Evolutionary conservation across 1,139 yeast genomes (phyloP), one percentile per base, ranked within the genome.

Genomic region (Magnusiomyces tetraspermus): DNA sequence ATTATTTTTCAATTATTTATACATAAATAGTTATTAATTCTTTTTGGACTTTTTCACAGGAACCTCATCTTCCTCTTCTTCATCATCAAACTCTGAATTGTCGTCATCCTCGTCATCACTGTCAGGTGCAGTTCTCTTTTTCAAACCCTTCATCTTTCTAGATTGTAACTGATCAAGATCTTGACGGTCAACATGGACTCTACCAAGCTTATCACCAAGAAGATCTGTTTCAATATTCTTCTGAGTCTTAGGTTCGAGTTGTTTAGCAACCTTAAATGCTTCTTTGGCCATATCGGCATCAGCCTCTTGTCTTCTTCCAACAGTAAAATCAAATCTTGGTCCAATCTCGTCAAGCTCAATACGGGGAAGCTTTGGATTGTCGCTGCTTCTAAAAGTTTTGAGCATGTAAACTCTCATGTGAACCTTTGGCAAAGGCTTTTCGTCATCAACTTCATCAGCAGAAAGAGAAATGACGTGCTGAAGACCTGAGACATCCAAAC

Each of bases 111-210:
- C 65, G 6, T 72, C 78, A 51, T 73, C 80, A 28, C 78, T 84
- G 42, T 76, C 84, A n/a, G 69, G 72, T 66, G 88, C 96, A 61
- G 76, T 89, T 68, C 78, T 82, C 54, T 88, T 76, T 74, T 94
- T 94, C 66, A 92, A 77, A 67, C 98, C 99, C 78, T 94, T 94
- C 96, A 92, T 87, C 80, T 92, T 92, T 74, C 98, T 82, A 13
- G 98, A 90, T 72, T 92, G 98, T 67, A 92, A 72, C 69, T 83
- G 84, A 66, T 79, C 76, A 68, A 94, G 76, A 68, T 92, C 97
- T 76, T 92, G 99, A 70, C 84, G 84, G 71, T 96, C 97, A 70
- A 92, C 85, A 68, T 92, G 98, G 63, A 92, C 81, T 72, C 92
- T 87, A 60, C 97, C 99, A 59, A 92, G 79, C 80, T 92, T 89